These are phyloP conservation scores for Escovopsis sp. DNA, from an alignment of 2,329 filamentous ascomycete species.

Conservation along the genomic window DNA sequence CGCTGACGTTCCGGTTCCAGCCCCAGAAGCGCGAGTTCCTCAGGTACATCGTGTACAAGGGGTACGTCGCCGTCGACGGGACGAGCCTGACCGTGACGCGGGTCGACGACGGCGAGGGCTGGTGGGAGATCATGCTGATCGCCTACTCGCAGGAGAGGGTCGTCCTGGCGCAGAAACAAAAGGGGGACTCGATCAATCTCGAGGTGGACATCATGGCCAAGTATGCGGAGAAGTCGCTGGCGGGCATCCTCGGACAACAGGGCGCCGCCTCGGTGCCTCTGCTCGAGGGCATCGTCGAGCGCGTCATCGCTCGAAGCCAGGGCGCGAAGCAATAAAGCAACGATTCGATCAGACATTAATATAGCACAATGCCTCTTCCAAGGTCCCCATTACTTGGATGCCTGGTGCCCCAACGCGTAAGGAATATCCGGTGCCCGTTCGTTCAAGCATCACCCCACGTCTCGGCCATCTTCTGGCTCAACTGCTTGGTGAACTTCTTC, in stretches of 20 bases:
- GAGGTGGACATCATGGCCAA: slow-evolving; percentile 84
- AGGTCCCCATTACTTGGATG: neutral
- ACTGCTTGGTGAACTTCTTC: slow-evolving; percentile 49
- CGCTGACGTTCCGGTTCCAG: slow-evolving; percentile 69
- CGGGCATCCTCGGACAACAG: slow-evolving; percentile 46
- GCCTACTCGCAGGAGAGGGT: slow-evolving; percentile 91
- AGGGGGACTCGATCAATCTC: slow-evolving; percentile 74
- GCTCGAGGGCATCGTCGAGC: slow-evolving; percentile 58
- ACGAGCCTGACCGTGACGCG: slow-evolving; percentile 85
- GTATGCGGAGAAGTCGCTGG: slow-evolving; percentile 80
- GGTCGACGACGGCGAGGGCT: slow-evolving; percentile 64
- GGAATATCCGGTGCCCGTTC: neutral
- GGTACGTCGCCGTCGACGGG: slow-evolving; percentile 86
- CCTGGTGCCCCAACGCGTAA: neutral
- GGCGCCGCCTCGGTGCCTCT: slow-evolving; percentile 38
- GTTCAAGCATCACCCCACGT: slow-evolving; percentile 48
- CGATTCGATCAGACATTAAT: neutral
- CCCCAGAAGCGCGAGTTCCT: slow-evolving; percentile 56
- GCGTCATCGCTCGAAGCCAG: slow-evolving; percentile 54
- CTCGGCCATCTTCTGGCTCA: slow-evolving; percentile 58
- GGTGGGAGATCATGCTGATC: slow-evolving; percentile 97
- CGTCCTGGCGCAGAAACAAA: slow-evolving; percentile 62
- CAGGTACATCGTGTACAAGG: slow-evolving; percentile 89
- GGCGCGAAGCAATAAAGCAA: slow-evolving; percentile 10
- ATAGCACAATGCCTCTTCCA: neutral